Base-by-base conservation (phyloP, 208 protist species). In the Naegleria fowleri region DNA sequence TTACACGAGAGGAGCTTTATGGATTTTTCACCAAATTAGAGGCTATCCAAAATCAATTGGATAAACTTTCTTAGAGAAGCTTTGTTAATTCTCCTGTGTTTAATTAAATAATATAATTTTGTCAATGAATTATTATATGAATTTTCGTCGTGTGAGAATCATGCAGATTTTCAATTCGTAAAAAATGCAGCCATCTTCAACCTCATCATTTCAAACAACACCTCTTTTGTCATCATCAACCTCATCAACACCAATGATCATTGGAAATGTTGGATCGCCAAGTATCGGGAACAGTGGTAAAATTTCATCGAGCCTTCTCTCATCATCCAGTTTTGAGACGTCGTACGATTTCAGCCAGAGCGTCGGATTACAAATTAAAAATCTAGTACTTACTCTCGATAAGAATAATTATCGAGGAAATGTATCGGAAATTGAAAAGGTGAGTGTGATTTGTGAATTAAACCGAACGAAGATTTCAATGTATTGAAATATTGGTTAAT, bases 401-500 rank as follows among this genome's bases (percentile, higher is more conserved):
- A 92, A 93, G 83, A 94, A 93, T 59, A 94, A 93, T 84, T 93
- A 90, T 76, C 48, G 91, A 33, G 38, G 51, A 3, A 93, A 59
- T 67, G 83, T 91, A 1, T 52, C 59, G 40, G 93, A 94, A 90
- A 86, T 94, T 39, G 86, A 93, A 79, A 91, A 93, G 19, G 93
- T 94, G 88, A 29, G 90, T 87, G 15, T 29, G 9, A n/a, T 22
- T 36, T 36, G 38, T 22, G 41, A 22, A 0, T 59, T 85, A 75
- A 91, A 1, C 41, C 41, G 9, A 7, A 19, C 83, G 5, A 36
- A 48, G n/a, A n/a, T n/a, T n/a, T n/a, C n/a, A n/a, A n/a, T n/a
- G n/a, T n/a, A n/a, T n/a, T n/a, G n/a, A n/a, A n/a, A n/a, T n/a
- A n/a, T n/a, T n/a, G n/a, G n/a, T n/a, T n/a, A n/a, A n/a, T n/a